Evolutionary conservation across 768 basidiomycete genomes (phyloP).

Genomic region (Pulveroboletus sp.): DNA sequence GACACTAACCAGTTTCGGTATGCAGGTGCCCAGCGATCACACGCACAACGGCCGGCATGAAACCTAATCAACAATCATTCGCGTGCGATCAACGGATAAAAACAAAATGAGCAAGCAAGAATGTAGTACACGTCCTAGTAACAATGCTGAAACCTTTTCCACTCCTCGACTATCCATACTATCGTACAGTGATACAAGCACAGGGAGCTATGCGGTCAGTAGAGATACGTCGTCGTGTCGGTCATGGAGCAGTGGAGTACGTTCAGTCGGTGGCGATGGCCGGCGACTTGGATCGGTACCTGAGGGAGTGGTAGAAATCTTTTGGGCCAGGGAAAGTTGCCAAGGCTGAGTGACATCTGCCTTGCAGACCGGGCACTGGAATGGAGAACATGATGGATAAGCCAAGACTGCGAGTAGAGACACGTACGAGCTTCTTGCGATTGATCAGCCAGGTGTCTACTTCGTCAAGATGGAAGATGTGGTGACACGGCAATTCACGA

Average conservation of each 20-base stretch:
- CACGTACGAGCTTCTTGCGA: slow-evolving; percentile 83
- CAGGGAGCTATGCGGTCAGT: slow-evolving; percentile 8
- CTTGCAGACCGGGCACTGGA: slow-evolving; percentile 87
- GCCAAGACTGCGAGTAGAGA: not conserved
- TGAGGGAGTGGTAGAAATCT: slow-evolving; percentile 5
- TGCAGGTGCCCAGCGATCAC: slow-evolving; percentile 6
- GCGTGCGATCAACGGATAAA: slow-evolving; percentile 14
- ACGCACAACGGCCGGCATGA: slow-evolving; percentile 1
- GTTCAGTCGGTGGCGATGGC: slow-evolving; percentile 24
- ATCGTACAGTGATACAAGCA: slow-evolving; percentile 26
- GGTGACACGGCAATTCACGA: slow-evolving; percentile 88
- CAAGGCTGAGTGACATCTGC: slow-evolving; percentile 79
- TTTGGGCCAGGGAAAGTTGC: slow-evolving; percentile 20
- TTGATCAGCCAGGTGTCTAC: slow-evolving; percentile 91
- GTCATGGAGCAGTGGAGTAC: slow-evolving; percentile 31
- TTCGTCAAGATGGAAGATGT: slow-evolving; percentile 91
- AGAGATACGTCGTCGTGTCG: slow-evolving; percentile 9
- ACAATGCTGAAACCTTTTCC: not conserved
- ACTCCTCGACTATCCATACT: not conserved
- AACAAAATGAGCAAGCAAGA: slow-evolving; percentile 3
- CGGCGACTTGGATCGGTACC: slow-evolving; percentile 1
- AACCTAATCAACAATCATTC: slow-evolving; percentile 24
- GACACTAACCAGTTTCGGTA: slow-evolving; percentile 8
- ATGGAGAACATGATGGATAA: slow-evolving; percentile 1
- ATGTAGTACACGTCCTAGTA: slow-evolving; percentile 8